Conservation (phyloP, 768 basidiomycete genomes). For the Mycena maculata region DNA sequence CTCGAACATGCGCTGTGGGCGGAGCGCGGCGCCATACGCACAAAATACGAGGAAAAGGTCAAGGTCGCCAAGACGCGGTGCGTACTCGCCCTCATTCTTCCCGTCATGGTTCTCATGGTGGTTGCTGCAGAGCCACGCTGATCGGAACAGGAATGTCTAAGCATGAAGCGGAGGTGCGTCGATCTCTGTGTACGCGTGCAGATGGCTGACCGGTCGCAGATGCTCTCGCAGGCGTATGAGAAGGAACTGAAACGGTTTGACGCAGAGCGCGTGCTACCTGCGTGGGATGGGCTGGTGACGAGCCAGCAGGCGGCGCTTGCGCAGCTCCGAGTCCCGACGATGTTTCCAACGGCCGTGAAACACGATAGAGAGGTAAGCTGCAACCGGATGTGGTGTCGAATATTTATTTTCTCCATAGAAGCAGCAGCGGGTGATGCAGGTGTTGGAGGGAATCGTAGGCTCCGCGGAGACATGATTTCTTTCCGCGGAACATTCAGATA, state of each 20-base stretch:
- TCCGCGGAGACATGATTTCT: background rate
- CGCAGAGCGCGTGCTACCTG: conserved; percentile 71
- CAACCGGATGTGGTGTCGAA: background rate
- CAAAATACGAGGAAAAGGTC: conserved; percentile 78
- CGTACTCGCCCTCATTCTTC: conserved; percentile 35
- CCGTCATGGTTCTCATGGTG: background rate
- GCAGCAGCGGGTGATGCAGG: conserved; percentile 77
- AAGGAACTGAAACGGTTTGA: conserved; percentile 78
- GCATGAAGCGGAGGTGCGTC: conserved; percentile 73
- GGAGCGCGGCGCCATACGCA: conserved; percentile 70
- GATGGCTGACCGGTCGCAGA: conserved; percentile 52
- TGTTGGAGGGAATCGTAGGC: conserved; percentile 67
- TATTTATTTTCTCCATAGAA: conserved; percentile 55
- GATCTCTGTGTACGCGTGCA: background rate
- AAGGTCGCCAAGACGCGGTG: conserved; percentile 76
- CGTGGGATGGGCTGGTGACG: conserved; percentile 81
- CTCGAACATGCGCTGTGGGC: conserved; percentile 78
- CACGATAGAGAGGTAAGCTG: conserved; percentile 67
- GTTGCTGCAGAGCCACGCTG: conserved; percentile 67
- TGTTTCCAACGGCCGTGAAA: conserved; percentile 67
- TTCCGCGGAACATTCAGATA: too few species aligned
- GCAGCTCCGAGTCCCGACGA: conserved; percentile 72
- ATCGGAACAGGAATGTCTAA: conserved; percentile 74
- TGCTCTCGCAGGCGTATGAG: conserved; percentile 71
- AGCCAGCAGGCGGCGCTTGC: conserved; percentile 77